These are phyloP conservation scores for Trametes cubensis DNA, from an alignment of 768 basidiomycete species.

Conservation along the genomic window DNA sequence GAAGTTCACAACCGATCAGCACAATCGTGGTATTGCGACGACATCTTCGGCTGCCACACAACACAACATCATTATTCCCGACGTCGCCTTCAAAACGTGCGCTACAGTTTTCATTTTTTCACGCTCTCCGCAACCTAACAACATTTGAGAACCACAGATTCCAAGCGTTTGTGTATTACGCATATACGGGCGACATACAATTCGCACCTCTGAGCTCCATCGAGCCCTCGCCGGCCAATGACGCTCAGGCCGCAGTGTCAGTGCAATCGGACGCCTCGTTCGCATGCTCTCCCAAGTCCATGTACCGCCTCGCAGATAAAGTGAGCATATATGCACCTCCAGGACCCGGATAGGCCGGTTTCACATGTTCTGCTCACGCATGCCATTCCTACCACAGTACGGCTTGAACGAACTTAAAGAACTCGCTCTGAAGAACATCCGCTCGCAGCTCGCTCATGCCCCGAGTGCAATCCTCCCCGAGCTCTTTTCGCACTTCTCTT, in stretches of 20 bases:
- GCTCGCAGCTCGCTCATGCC: not conserved
- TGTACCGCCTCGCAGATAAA: conserved; percentile 31
- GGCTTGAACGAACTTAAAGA: not conserved
- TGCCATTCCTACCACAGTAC: not conserved
- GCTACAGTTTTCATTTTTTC: not conserved
- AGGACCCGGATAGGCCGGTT: too few species aligned
- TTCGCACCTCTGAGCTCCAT: conserved; percentile 22
- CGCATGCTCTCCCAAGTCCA: conserved; percentile 30
- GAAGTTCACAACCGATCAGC: not conserved
- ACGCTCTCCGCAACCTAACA: not conserved
- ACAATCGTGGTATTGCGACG: not conserved
- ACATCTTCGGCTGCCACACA: not conserved
- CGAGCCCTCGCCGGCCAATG: not conserved
- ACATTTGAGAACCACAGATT: not conserved
- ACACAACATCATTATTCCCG: not conserved
- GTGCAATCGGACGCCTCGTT: too few species aligned
- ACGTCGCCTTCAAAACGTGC: conserved; percentile 19
- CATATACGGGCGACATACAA: conserved; percentile 22
- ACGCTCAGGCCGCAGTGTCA: not conserved
- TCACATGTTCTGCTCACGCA: not conserved
- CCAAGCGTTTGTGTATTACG: conserved; percentile 25
- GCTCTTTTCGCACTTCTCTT: not conserved
- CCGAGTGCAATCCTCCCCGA: not conserved
- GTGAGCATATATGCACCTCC: conserved; percentile 3
- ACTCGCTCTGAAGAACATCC: conserved; percentile 1